Evolutionary conservation across 2,329 filamentous ascomycete genomes (phyloP).

Genomic region (Trichoderma atroviride): DNA sequence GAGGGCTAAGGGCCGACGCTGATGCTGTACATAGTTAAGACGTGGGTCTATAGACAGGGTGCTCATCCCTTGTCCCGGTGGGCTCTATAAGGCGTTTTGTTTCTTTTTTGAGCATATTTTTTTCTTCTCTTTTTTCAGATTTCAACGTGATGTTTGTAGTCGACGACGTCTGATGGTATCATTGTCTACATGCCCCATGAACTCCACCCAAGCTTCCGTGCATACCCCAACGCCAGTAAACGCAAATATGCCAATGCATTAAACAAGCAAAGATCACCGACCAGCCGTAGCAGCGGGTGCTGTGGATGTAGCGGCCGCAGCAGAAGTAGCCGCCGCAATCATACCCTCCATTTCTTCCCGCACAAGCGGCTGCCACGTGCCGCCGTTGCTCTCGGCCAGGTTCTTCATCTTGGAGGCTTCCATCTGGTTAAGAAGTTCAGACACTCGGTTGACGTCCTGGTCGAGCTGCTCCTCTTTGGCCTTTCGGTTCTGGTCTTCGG

Average conservation of each 20-base stretch:
- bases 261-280: constrained; percentile 1
- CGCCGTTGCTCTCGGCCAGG: constrained; percentile 42
- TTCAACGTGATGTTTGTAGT: neutral
- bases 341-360: constrained; percentile 28
- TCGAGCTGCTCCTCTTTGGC: constrained; percentile 44
- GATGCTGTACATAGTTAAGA: neutral
- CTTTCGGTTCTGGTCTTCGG: constrained; percentile 41
- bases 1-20: constrained; percentile 41
- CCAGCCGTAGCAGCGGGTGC: neutral
- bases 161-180: constrained; percentile 19
- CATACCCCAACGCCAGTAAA: constrained; percentile 18
- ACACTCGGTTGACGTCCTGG: constrained; percentile 41
- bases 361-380: constrained; percentile 41
- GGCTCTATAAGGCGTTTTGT: constrained; percentile 1
- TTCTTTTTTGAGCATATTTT: neutral
- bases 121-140: neutral
- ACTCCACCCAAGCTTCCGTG: neutral
- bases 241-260: neutral
- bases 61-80: neutral
- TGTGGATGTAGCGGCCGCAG: neutral
- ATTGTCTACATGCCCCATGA: neutral
- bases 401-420: constrained; percentile 41
- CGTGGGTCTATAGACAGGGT: neutral
- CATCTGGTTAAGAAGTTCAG: constrained; percentile 40
- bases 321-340: constrained; percentile 10